Conservation (phyloP, 441 rosid species). For the Gossypium davidsonii region DNA sequence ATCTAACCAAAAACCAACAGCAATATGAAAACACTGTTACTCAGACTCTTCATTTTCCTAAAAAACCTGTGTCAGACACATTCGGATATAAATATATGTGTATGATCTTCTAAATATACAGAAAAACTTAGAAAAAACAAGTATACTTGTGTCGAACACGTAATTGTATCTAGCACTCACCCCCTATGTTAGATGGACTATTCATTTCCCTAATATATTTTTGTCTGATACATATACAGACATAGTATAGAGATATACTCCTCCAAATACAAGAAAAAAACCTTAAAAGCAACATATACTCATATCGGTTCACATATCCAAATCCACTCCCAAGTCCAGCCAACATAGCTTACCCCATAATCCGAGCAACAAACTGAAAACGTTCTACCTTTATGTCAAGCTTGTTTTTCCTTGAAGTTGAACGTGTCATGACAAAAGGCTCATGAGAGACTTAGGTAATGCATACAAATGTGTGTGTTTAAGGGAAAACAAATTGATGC, state of each 20-base stretch:
- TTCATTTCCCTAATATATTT: neutral
- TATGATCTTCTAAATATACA: neutral
- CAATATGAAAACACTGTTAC: neutral
- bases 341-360: neutral
- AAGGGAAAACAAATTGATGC: neutral
- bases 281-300: too few relatives aligned
- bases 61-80: neutral
- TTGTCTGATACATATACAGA: neutral
- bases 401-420: neutral
- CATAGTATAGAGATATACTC: neutral
- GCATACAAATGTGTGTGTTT: neutral
- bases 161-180: neutral
- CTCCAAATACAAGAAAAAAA: neutral
- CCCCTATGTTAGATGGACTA: neutral
- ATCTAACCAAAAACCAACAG: neutral
- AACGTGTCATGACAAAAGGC: neutral
- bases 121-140: neutral
- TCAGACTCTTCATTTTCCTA: neutral
- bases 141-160: neutral
- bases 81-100: neutral
- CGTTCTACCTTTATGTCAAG: neutral
- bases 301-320: too few relatives aligned
- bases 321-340: neutral
- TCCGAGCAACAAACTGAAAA: neutral
- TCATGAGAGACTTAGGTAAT: neutral